Percentiles rank a stretch among this genome's conserved stretches.
phyloP scores from a whole-genome alignment of 2,329 filamentous ascomycete species.

The Juglanconis sp. region DNA sequence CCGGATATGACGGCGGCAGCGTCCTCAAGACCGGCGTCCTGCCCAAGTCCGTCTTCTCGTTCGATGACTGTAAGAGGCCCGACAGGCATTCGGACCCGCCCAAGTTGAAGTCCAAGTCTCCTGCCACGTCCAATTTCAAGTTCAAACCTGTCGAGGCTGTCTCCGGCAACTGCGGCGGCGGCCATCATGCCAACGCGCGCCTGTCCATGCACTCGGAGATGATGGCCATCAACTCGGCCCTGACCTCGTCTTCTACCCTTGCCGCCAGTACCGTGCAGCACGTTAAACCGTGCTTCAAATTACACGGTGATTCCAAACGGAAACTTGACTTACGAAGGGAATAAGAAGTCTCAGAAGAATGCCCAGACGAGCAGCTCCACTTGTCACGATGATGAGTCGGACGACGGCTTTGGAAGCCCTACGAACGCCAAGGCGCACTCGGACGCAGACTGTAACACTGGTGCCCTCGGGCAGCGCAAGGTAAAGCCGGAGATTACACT shows the following conservation, averaged over 20 bases:
- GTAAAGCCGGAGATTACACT: not conserved
- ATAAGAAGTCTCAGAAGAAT: not conserved
- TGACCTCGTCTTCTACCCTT: constrained; percentile 40
- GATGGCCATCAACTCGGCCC: constrained; percentile 52
- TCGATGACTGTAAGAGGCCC: constrained; percentile 32
- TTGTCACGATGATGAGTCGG: not conserved
- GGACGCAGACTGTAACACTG: not conserved
- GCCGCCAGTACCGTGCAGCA: constrained; percentile 39
- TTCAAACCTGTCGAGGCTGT: constrained; percentile 38
- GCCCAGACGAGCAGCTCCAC: not conserved
- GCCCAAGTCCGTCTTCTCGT: constrained; percentile 30
- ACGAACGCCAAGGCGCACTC: not conserved
- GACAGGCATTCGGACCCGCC: constrained; percentile 24
- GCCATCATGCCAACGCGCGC: constrained; percentile 37
- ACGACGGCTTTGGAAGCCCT: not conserved
- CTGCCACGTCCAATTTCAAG: constrained; percentile 20
- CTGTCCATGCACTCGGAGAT: constrained; percentile 54
- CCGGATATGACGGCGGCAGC: constrained; percentile 44
- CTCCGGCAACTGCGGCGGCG: constrained; percentile 24
- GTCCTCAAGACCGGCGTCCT: constrained; percentile 45
- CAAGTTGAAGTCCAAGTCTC: constrained; percentile 21
- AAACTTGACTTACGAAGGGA: constrained; percentile 40
- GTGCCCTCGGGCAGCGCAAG: constrained; percentile 3
- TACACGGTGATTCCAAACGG: constrained; percentile 46
- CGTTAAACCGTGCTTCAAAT: constrained; percentile 48